Conservation (phyloP, 208 protist genomes). For the Blechomonas ayalai region DNA sequence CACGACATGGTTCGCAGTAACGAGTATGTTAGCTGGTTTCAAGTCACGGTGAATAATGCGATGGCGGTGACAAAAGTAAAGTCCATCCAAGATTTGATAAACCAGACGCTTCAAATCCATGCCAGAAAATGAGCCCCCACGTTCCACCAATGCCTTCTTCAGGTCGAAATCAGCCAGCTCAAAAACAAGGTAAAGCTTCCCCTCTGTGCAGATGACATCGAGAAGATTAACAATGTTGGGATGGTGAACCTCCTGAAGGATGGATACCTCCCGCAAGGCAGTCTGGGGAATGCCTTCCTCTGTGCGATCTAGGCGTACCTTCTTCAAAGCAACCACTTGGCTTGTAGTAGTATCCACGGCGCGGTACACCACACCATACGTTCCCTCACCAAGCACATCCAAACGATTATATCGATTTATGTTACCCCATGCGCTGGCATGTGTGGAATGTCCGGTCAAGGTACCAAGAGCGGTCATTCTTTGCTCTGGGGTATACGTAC, state of each 20-base stretch:
- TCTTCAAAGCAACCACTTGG: slow-evolving; percentile 96
- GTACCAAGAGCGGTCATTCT: slow-evolving; percentile 41
- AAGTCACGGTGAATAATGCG: slow-evolving; percentile 94
- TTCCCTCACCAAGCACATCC: slow-evolving; percentile 89
- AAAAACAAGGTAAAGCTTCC: slow-evolving; percentile 90
- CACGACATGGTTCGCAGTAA: slow-evolving; percentile 73
- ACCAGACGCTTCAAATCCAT: slow-evolving; percentile 76
- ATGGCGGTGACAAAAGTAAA: slow-evolving; percentile 92
- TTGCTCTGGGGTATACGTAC: slow-evolving; percentile 1
- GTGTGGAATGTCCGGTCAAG: slow-evolving; percentile 20
- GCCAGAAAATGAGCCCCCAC: slow-evolving; percentile 55
- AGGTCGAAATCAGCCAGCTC: slow-evolving; percentile 93
- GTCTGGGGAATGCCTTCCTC: slow-evolving; percentile 98
- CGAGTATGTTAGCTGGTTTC: slow-evolving; percentile 95
- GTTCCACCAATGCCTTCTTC: slow-evolving; percentile 95
- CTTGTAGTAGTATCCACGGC: slow-evolving; percentile 77
- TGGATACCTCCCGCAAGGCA: slow-evolving; percentile 96
- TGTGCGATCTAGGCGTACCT: slow-evolving; percentile 95
- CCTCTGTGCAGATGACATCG: slow-evolving; percentile 84
- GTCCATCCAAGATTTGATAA: slow-evolving; percentile 87
- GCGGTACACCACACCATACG: slow-evolving; percentile 91
- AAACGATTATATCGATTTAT: slow-evolving; percentile 86
- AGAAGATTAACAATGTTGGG: slow-evolving; percentile 94
- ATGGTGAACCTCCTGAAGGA: slow-evolving; percentile 97
- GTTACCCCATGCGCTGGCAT: slow-evolving; percentile 33